A percentile compares a stretch with the other conserved stretches of the same genome.
These are phyloP conservation scores for Hygrocybe coccinea DNA, from an alignment of 768 basidiomycete genomes.

Conservation along the genomic window DNA sequence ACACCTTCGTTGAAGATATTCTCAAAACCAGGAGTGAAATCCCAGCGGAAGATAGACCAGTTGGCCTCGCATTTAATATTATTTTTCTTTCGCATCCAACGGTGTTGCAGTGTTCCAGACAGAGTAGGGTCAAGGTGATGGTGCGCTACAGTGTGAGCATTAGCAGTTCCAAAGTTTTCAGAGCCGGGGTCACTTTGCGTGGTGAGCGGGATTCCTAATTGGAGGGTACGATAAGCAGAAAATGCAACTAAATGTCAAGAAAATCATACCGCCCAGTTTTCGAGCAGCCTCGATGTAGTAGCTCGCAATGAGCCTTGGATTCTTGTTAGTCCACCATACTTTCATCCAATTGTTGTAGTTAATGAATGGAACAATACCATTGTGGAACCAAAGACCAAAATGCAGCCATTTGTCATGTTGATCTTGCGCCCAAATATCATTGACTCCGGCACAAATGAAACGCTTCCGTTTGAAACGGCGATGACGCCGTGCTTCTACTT, in stretches of 20 bases:
- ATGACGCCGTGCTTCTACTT: not conserved
- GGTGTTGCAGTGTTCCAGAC: conserved; percentile 36
- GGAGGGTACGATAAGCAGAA: conserved; percentile 1
- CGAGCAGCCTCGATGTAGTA: conserved; percentile 28
- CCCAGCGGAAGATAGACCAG: conserved; percentile 36
- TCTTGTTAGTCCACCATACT: conserved; percentile 25
- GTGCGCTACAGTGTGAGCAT: conserved; percentile 36
- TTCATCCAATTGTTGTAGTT: conserved; percentile 28
- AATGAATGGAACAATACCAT: conserved; percentile 26
- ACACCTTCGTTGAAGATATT: conserved; percentile 30
- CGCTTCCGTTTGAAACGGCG: conserved; percentile 15
- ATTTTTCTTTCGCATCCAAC: conserved; percentile 30
- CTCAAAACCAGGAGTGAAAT: conserved; percentile 37
- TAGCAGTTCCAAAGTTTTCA: conserved; percentile 44
- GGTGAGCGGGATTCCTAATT: conserved; percentile 34
- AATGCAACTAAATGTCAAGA: not conserved
- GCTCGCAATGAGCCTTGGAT: conserved; percentile 17
- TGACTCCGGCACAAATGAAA: conserved; percentile 31
- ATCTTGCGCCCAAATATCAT: conserved; percentile 29
- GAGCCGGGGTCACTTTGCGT: conserved; percentile 42
- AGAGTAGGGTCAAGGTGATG: conserved; percentile 39
- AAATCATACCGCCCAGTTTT: conserved; percentile 16
- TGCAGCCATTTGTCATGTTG: conserved; percentile 37
- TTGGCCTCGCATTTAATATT: conserved; percentile 42
- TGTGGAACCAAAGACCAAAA: conserved; percentile 31